Conservation (phyloP, 768 basidiomycete species). For the Tubosaeta sp. region DNA sequence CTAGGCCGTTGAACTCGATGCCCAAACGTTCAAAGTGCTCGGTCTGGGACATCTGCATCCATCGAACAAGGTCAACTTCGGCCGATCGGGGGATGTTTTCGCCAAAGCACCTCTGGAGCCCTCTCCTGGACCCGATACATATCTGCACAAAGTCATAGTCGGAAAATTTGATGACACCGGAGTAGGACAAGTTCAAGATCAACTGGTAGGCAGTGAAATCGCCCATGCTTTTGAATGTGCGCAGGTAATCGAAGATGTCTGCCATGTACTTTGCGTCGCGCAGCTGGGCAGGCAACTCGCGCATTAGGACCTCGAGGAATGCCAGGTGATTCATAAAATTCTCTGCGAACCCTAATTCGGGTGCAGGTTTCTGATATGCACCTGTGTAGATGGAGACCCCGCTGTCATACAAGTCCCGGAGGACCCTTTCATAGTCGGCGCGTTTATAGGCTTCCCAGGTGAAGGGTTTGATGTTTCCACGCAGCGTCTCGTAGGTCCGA, state of each 20-base stretch:
- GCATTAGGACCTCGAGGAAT: constrained; percentile 58
- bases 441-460: constrained; percentile 60
- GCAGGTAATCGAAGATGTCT: constrained; percentile 59
- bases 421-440: constrained; percentile 47
- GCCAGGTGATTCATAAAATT: constrained; percentile 60
- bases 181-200: constrained; percentile 56
- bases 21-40: constrained; percentile 60
- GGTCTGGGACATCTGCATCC: constrained; percentile 56
- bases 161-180: constrained; percentile 54
- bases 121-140: constrained; percentile 63
- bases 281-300: constrained; percentile 48
- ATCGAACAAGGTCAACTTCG: constrained; percentile 59
- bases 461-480: constrained; percentile 47
- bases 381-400: constrained; percentile 57
- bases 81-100: constrained; percentile 36
- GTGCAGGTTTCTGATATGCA: constrained; percentile 70
- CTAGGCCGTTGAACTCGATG: constrained; percentile 48
- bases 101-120: constrained; percentile 68
- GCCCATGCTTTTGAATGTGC: constrained; percentile 67
- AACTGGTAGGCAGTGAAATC: constrained; percentile 71
- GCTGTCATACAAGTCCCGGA: constrained; percentile 36
- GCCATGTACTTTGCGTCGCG: constrained; percentile 48
- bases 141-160: constrained; percentile 66
- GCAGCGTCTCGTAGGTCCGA: constrained; percentile 66
- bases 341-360: constrained; percentile 45